Percentiles rank a stretch among this genome's conserved stretches.
Conservation (phyloP, 2,329 filamentous ascomycete species). For the Trichoderma lentiforme region DNA sequence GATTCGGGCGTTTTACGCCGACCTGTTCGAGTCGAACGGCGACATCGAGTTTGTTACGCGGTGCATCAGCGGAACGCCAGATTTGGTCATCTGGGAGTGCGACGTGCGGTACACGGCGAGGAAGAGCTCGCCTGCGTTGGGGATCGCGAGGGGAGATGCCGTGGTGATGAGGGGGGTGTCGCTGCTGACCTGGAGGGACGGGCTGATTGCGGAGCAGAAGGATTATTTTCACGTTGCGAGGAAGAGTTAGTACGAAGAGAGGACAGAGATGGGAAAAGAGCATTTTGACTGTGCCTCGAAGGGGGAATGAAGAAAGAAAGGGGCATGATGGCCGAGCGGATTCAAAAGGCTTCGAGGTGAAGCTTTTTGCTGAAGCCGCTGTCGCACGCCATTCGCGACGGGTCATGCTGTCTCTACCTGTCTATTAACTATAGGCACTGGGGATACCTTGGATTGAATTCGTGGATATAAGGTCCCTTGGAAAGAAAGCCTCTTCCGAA, state of each 20-base stretch:
- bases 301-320: not conserved
- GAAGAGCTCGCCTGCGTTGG: not conserved
- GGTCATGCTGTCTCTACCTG: not conserved
- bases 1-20: slow-evolving; percentile 6
- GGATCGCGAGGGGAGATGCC: not conserved
- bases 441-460: not conserved
- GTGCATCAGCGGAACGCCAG: not conserved
- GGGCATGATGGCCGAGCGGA: not conserved
- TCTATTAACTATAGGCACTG: not conserved
- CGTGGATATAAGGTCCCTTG: not conserved
- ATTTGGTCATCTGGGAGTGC: slow-evolving; percentile 5
- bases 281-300: not conserved
- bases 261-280: not conserved
- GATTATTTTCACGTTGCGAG: slow-evolving; percentile 8
- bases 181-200: slow-evolving; percentile 5
- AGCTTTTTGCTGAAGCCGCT: not conserved
- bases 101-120: not conserved
- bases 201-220: slow-evolving; percentile 13
- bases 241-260: not conserved
- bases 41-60: slow-evolving; percentile 1
- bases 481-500: not conserved
- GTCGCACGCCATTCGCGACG: not conserved
- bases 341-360: not conserved
- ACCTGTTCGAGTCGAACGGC: not conserved
- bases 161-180: slow-evolving; percentile 10